phyloP scores from a whole-genome alignment of 768 basidiomycete genomes.

The Jaapia argillacea region DNA sequence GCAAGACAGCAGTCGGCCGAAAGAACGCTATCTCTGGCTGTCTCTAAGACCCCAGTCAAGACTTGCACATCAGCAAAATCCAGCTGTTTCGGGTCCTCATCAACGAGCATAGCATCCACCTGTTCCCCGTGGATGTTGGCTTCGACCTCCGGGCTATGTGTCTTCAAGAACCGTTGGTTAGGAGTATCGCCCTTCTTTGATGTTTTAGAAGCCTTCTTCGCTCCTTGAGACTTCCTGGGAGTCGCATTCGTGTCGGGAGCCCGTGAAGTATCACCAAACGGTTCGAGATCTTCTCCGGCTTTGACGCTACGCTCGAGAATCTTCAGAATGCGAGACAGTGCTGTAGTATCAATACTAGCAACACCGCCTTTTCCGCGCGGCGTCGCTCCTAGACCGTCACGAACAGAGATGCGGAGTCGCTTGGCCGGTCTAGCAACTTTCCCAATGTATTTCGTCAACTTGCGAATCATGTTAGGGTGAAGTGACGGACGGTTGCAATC shows the following conservation, averaged over 20 bases:
- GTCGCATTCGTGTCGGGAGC: constrained; percentile 4
- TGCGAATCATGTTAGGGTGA: constrained; percentile 45
- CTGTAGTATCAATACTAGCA: constrained; percentile 53
- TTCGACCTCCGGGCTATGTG: no score
- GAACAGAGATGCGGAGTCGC: constrained; percentile 42
- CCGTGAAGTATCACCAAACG: constrained; percentile 33
- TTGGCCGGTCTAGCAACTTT: constrained; percentile 61
- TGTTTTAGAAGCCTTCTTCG: constrained; percentile 38
- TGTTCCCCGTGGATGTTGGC: no score
- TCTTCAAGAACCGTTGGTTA: no score
- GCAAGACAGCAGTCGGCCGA: constrained; percentile 82
- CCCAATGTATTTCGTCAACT: constrained; percentile 59
- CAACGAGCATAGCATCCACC: not conserved
- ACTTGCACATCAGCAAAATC: constrained; percentile 40
- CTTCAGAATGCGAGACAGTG: constrained; percentile 60
- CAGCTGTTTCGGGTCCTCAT: constrained; percentile 16
- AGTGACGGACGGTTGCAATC: constrained; percentile 56
- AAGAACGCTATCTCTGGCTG: constrained; percentile 62
- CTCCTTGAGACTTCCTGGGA: constrained; percentile 12
- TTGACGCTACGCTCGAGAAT: constrained; percentile 72
- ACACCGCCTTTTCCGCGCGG: constrained; percentile 46
- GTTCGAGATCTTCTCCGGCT: constrained; percentile 65
- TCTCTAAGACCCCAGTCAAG: constrained; percentile 41
- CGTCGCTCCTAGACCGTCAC: constrained; percentile 31
- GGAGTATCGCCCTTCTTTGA: constrained; percentile 22